Base-by-base conservation (phyloP, 257 asterid genomes). In the Coffea eugenioides region DNA sequence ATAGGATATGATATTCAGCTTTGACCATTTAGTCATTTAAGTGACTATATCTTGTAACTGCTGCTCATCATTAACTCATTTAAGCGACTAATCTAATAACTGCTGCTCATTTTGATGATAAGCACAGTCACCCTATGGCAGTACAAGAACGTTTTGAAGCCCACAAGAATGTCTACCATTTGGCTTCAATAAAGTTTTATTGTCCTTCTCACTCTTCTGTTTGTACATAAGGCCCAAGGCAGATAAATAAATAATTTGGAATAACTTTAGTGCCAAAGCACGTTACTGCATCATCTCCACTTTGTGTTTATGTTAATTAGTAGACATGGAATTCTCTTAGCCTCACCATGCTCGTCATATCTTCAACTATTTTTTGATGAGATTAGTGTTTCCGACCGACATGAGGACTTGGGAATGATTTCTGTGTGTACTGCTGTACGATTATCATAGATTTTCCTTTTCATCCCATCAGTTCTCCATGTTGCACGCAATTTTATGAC, bases 401-500 rank as follows among this genome's bases (percentile, higher is more conserved):
- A 27, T 27, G 69, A 23, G 4, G 10, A 57, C 31, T 21, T 61
- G 4, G 21, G 70, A 31, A 12, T 66, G 45, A 8, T 64, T 64
- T 9, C 12, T 64, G 25, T 8, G 36, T n/a, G 12, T 59, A 20
- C 21, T 14, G 11, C 74, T 62, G 46, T 56, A 59, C 71, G n/a
- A 20, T 73, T 74, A 13, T 52, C 57, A 39, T 39, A 39, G 2
- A 39, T 39, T 59, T 52, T 59, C 77, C 56, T 51, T 43, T 34
- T 4, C 6, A 74, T 27, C 68, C 57, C 51, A 27, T n/a, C 74
- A 14, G 15, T 12, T 49, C 80, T 79, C 48, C 34, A 20, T 72
- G 57, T 52, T 75, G n/a, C 10, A 10, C 77, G 0, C 31, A 43
- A 43, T 59, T 84, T 65, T 10, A 74, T 77, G 64, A n/a, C n/a